Conservation (phyloP, 441 rosid genomes). For the Melastoma candidum region DNA sequence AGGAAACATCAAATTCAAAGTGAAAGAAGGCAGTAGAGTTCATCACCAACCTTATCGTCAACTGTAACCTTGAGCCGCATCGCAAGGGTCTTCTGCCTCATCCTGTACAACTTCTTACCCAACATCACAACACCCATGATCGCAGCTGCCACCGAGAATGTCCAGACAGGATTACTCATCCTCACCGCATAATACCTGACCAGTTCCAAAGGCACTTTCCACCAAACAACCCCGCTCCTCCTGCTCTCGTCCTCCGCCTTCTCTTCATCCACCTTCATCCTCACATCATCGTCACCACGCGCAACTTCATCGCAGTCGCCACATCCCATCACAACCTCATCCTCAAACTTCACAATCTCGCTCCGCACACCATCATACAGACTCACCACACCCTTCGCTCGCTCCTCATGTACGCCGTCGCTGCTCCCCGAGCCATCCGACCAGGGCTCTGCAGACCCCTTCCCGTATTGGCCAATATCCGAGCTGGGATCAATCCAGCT, state of each 20-base stretch:
- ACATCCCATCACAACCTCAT: too few relatives aligned
- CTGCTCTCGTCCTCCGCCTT: slow-evolving; percentile 24
- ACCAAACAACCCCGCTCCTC: slow-evolving; percentile 42
- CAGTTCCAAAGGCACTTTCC: slow-evolving; percentile 72
- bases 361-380: too few relatives aligned
- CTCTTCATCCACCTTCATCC: slow-evolving; percentile 18
- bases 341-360: too few relatives aligned
- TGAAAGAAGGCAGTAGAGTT: slow-evolving; percentile 6
- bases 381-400: slow-evolving; percentile 12
- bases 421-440: slow-evolving; percentile 33
- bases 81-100: slow-evolving; percentile 56
- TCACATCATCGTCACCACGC: slow-evolving; percentile 13
- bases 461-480: slow-evolving; percentile 30
- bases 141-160: slow-evolving; percentile 85
- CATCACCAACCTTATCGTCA: slow-evolving; percentile 67
- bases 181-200: slow-evolving; percentile 63
- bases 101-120: slow-evolving; percentile 64
- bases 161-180: slow-evolving; percentile 64
- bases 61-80: slow-evolving; percentile 72
- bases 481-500: slow-evolving; percentile 69
- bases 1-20: not conserved
- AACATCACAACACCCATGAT: slow-evolving; percentile 66
- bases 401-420: slow-evolving; percentile 35
- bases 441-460: slow-evolving; percentile 49
- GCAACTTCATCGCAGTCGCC: too few relatives aligned